These are phyloP conservation scores for Kingdonia uniflora DNA, from an alignment of 164 flowering plant species.

Conservation along the genomic window DNA sequence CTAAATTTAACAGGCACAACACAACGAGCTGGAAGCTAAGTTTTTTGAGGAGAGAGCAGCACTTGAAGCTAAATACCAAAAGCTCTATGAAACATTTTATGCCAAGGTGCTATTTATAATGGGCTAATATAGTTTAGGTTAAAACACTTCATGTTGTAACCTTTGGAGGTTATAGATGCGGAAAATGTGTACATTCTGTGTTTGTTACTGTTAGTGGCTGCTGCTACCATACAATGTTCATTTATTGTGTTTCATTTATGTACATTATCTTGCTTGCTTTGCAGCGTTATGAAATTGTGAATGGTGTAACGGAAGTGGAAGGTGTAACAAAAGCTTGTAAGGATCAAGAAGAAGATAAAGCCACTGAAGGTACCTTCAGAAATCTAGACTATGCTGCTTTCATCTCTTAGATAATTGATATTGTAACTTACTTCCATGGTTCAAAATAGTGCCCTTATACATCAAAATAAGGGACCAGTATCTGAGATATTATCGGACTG, in stretches of 20 bases:
- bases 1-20: constrained; percentile 21
- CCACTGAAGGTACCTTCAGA: constrained; percentile 30
- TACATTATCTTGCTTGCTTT: constrained; percentile 6
- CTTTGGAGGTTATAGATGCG: too few species aligned
- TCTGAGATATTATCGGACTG: too few species aligned
- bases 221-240: too few species aligned
- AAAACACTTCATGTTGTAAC: too few species aligned
- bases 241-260: too few species aligned
- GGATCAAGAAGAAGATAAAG: too few species aligned
- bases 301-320: constrained; percentile 78
- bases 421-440: not conserved
- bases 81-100: constrained; percentile 30
- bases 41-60: constrained; percentile 42
- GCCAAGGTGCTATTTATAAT: constrained; percentile 13
- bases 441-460: not conserved
- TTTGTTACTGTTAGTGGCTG: too few species aligned
- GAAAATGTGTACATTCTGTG: too few species aligned
- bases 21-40: constrained; percentile 38
- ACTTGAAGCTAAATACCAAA: constrained; percentile 42
- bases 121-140: too few species aligned
- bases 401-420: not conserved
- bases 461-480: too few species aligned
- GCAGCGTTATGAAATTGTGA: constrained; percentile 81
- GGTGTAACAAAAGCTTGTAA: too few species aligned
- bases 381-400: constrained; percentile 24